Base-by-base conservation (phyloP, 495 filamentous ascomycete genomes). In the Lasiosphaeriaceae sp. region DNA sequence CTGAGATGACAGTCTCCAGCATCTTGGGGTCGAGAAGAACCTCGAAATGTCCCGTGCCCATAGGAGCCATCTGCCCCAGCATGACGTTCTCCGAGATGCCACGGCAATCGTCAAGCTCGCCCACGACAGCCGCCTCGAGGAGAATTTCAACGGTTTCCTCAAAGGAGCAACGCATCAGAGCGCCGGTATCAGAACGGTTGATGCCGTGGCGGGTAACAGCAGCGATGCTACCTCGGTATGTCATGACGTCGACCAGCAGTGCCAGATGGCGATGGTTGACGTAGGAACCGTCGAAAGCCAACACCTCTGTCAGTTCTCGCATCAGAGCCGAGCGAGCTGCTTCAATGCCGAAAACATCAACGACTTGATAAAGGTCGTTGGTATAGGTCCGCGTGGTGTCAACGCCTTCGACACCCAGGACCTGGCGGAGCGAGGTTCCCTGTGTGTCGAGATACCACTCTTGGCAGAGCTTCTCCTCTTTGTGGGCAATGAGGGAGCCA, bases 141-240 rank as follows among this genome's bases (percentile, higher is more conserved):
- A 99, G 77, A 75, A 99, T 99, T 69, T 99, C 94, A 31, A 99
- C 94, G 0, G 94, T 99, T 66, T 99, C 95, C 75, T 99, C 94
- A 74, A 99, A 99, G 9, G 94, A 99, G 79, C 94, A 99, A 68
- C 94, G 86, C 94, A 99, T 99, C 65, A 99, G 78, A 2, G 94
- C 94, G 77, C 94, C 94, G 47, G 95, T 99, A 64, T 99, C 95
- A 12, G 91, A 88, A 61, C 95, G 85, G 74, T 99, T 99, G 73
- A 99, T 99, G 76, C 94, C 94, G 60, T 97, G 95, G 71, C 94
- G 90, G 55, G 94, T 97, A 52, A 97, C 92, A 6, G 94, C 92
- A 70, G 96, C 96, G 61, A 99, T 80, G 62, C 88, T 86, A 47
- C 94, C 94, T 46, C 94, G 85, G 51, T 92, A 89, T 17, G 92